phyloP scores from a whole-genome alignment of 495 filamentous ascomycete species.

The Glutinoglossum americanum region DNA sequence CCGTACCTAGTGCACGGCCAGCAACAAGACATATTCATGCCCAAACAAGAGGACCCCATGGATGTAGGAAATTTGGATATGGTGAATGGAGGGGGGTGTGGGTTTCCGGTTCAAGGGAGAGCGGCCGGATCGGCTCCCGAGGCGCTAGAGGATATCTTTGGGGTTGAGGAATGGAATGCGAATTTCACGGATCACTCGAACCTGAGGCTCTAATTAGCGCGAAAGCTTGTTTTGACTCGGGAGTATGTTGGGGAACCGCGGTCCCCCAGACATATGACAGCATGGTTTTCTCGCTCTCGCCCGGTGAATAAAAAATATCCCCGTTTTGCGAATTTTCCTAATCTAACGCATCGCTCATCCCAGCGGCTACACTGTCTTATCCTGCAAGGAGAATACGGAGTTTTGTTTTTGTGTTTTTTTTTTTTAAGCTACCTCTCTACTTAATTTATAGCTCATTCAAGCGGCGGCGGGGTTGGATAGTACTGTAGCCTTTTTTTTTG shows the following conservation, averaged over 20 bases:
- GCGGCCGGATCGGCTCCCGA: neutral
- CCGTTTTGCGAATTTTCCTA: too few relatives aligned
- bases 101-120: neutral
- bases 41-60: neutral
- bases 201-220: neutral
- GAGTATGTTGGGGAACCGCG: too few relatives aligned
- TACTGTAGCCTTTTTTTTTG: too few relatives aligned
- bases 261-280: neutral
- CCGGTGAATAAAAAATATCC: too few relatives aligned
- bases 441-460: too few relatives aligned
- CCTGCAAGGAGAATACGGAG: too few relatives aligned
- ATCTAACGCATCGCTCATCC: too few relatives aligned
- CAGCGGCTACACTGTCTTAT: too few relatives aligned
- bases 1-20: constrained; percentile 28
- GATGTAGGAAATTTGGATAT: neutral
- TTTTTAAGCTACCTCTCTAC: too few relatives aligned
- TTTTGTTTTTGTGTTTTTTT: too few relatives aligned
- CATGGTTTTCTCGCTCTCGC: neutral
- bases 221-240: too few relatives aligned
- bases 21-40: constrained; percentile 1
- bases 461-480: too few relatives aligned
- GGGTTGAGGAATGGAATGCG: constrained; percentile 1
- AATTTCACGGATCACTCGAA: neutral
- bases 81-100: neutral
- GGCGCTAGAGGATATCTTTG: neutral